These are phyloP conservation scores for Didymella lethalis DNA, from an alignment of 2,329 filamentous ascomycete genomes.

Conservation along the genomic window DNA sequence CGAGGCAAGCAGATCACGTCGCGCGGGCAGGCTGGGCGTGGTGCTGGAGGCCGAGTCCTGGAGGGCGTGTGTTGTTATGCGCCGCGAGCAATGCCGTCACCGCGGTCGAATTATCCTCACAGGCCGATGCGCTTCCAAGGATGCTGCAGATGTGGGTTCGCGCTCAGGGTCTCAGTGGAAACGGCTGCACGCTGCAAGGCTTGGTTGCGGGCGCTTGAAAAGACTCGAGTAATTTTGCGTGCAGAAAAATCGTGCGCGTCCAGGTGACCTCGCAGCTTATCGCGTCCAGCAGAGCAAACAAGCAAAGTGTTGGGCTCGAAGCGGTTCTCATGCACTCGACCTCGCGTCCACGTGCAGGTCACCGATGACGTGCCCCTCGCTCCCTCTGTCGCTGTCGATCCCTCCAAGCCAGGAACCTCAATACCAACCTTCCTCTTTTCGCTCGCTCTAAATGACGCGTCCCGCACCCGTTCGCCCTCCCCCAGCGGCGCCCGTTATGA, in stretches of 20 bases:
- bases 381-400: constrained; percentile 9
- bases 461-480: constrained; percentile 4
- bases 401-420: constrained; percentile 15
- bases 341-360: constrained; percentile 9
- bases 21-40: neutral
- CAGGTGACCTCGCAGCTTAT: neutral
- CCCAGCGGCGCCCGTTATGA: constrained; percentile 12
- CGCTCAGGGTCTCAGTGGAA: constrained; percentile 9
- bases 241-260: neutral
- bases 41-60: neutral
- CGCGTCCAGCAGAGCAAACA: neutral
- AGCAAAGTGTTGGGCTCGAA: constrained; percentile 14
- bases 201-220: constrained; percentile 6
- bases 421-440: constrained; percentile 16
- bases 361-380: constrained; percentile 1
- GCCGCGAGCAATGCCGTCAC: constrained; percentile 20
- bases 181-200: neutral
- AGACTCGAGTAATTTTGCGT: neutral
- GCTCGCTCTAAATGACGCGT: constrained; percentile 18
- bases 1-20: neutral
- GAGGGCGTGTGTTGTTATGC: constrained; percentile 4
- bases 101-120: constrained; percentile 9
- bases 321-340: neutral
- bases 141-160: constrained; percentile 15
- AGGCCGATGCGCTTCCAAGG: constrained; percentile 20